Conservation (phyloP, 1,284 basidiomycete genomes). For the Vanrija sp. region DNA sequence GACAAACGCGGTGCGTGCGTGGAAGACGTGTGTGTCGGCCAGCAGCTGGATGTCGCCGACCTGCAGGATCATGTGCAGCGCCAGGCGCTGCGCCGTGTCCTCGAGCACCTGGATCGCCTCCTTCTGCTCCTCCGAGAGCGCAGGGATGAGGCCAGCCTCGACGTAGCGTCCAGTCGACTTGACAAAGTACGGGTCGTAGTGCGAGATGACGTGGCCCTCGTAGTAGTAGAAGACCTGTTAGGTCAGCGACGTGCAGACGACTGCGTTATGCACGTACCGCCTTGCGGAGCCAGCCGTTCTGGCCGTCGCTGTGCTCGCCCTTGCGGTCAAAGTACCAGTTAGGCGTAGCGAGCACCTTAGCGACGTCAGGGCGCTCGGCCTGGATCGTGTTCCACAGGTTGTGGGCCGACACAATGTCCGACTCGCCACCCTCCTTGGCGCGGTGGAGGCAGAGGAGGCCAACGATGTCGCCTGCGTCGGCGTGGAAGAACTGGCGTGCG, state of each 20-base stretch:
- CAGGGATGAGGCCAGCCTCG: slow-evolving; percentile 47
- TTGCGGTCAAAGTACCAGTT: slow-evolving; percentile 41
- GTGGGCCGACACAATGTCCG: slow-evolving; percentile 50
- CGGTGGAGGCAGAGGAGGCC: slow-evolving; percentile 51
- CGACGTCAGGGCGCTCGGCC: slow-evolving; percentile 47
- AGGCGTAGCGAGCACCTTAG: slow-evolving; percentile 36
- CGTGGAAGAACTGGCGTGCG: slow-evolving; percentile 50
- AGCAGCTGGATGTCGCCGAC: slow-evolving; percentile 48
- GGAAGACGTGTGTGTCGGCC: slow-evolving; percentile 44
- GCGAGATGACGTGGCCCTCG: slow-evolving; percentile 22
- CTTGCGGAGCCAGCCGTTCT: slow-evolving; percentile 20
- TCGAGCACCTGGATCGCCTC: slow-evolving; percentile 50
- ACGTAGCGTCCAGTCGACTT: slow-evolving; percentile 21
- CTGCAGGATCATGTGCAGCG: slow-evolving; percentile 49
- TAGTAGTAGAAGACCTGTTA: slow-evolving; percentile 11
- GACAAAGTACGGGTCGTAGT: slow-evolving; percentile 39
- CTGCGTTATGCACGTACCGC: slow-evolving; percentile 7
- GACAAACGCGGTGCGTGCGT: slow-evolving; percentile 50
- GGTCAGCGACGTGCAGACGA: background rate
- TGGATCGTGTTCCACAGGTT: slow-evolving; percentile 50
- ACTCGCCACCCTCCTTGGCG: slow-evolving; percentile 49
- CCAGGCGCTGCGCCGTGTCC: slow-evolving; percentile 44
- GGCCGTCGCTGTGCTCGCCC: slow-evolving; percentile 24
- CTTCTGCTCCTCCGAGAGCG: slow-evolving; percentile 33
- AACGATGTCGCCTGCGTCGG: slow-evolving; percentile 41